These are phyloP conservation scores for Calocera viscosa DNA, from an alignment of 768 basidiomycete species.

Conservation along the genomic window DNA sequence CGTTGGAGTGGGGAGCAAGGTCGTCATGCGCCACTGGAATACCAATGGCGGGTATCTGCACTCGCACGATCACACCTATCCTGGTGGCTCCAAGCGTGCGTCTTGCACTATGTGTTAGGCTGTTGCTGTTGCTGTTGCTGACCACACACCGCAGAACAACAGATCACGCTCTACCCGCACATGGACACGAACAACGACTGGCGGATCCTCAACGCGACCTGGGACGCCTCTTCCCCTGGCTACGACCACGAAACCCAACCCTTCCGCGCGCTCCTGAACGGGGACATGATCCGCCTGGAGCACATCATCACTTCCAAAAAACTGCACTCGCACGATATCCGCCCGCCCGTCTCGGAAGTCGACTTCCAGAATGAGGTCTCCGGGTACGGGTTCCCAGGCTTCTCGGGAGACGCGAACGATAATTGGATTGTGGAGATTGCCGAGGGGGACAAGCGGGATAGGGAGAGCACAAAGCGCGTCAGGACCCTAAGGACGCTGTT, in stretches of 20 bases:
- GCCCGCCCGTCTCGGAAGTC: constrained; percentile 90
- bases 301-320: constrained; percentile 72
- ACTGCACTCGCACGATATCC: constrained; percentile 88
- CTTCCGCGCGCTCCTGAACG: constrained; percentile 50
- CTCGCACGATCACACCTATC: constrained; percentile 84
- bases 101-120: constrained; percentile 15
- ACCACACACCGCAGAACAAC: constrained; percentile 60
- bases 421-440: constrained; percentile 87
- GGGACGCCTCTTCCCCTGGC: constrained; percentile 30
- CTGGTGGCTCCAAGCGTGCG: constrained; percentile 79
- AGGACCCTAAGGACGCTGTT: constrained; percentile 73
- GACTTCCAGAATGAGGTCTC: constrained; percentile 99
- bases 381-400: constrained; percentile 78
- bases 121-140: constrained; percentile 1
- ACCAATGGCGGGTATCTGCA: constrained; percentile 99
- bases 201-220: constrained; percentile 68
- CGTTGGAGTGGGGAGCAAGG: constrained; percentile 66
- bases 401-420: constrained; percentile 81
- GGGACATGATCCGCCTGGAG: constrained; percentile 62
- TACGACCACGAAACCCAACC: constrained; percentile 41
- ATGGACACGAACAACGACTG: constrained; percentile 94
- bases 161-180: constrained; percentile 97
- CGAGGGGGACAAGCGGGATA: constrained; percentile 48
- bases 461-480: constrained; percentile 54
- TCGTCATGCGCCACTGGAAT: constrained; percentile 81